These are phyloP conservation scores for Aspergillus sp. DNA, from an alignment of 2,329 filamentous ascomycete genomes.

Conservation along the genomic window DNA sequence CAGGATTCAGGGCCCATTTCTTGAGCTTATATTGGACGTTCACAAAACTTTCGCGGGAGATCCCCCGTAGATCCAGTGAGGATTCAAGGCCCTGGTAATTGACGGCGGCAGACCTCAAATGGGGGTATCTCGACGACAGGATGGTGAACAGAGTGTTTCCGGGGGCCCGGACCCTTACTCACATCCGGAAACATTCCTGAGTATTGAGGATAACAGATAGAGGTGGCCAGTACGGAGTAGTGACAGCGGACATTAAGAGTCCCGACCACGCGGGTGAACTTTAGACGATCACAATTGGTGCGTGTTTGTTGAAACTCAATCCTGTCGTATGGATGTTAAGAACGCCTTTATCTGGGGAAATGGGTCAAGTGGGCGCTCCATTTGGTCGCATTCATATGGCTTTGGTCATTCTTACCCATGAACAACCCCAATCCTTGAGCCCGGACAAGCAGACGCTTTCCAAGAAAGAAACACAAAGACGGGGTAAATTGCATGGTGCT, in stretches of 20 bases:
- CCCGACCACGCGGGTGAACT: conserved; percentile 31
- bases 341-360: conserved; percentile 10
- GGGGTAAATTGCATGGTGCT: background rate
- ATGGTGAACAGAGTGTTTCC: background rate
- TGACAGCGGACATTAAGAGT: conserved; percentile 13
- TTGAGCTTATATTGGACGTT: conserved; percentile 27
- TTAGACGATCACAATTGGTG: conserved; percentile 30
- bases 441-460: background rate
- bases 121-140: background rate
- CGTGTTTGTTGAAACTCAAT: conserved; percentile 38
- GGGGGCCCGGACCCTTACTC: background rate
- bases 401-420: background rate
- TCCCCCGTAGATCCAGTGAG: conserved; percentile 35
- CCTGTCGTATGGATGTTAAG: conserved; percentile 6
- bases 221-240: background rate
- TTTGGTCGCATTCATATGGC: background rate
- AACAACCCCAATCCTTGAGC: background rate
- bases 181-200: background rate
- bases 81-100: background rate
- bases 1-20: conserved; percentile 25
- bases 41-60: conserved; percentile 36
- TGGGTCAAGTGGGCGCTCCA: conserved; percentile 7
- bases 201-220: background rate
- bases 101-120: background rate
- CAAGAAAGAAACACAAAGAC: background rate